phyloP scores from a whole-genome alignment of 805 yeast genomes.

The Yarrowia sp. region DNA sequence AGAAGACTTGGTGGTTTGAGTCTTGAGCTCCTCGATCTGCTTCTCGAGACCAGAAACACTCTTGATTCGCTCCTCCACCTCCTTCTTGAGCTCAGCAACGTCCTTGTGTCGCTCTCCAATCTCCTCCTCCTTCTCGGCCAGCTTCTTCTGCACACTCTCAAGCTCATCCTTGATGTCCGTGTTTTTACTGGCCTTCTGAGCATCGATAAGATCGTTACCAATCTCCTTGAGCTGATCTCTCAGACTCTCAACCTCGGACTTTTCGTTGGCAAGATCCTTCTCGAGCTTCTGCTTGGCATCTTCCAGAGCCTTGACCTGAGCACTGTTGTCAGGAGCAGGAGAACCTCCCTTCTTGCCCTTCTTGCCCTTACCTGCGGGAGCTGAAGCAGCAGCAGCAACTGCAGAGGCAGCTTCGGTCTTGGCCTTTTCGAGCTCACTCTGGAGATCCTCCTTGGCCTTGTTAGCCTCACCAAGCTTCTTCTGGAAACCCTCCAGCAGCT shows the following conservation, averaged over 20 bases:
- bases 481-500: conserved; percentile 18
- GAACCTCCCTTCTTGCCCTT: conserved; percentile 30
- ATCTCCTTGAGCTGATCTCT: conserved; percentile 73
- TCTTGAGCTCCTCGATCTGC: not conserved
- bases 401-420: conserved; percentile 13
- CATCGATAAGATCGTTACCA: conserved; percentile 75
- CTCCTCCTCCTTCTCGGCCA: conserved; percentile 29
- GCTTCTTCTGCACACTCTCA: conserved; percentile 29
- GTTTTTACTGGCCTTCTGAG: conserved; percentile 35
- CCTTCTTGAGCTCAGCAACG: conserved; percentile 31
- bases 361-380: conserved; percentile 27
- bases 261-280: conserved; percentile 21
- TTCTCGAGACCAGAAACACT: not conserved
- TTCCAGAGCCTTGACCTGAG: conserved; percentile 24
- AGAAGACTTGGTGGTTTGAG: not conserved
- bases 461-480: conserved; percentile 18
- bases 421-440: conserved; percentile 25
- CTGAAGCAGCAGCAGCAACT: conserved; percentile 20
- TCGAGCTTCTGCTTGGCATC: conserved; percentile 22
- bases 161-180: not conserved
- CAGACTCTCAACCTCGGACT: conserved; percentile 58
- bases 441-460: conserved; percentile 23
- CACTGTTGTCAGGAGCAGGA: conserved; percentile 19
- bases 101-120: conserved; percentile 31
- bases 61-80: conserved; percentile 12